Conservation (phyloP, 2,329 filamentous ascomycete genomes). For the Didymella exigua region DNA sequence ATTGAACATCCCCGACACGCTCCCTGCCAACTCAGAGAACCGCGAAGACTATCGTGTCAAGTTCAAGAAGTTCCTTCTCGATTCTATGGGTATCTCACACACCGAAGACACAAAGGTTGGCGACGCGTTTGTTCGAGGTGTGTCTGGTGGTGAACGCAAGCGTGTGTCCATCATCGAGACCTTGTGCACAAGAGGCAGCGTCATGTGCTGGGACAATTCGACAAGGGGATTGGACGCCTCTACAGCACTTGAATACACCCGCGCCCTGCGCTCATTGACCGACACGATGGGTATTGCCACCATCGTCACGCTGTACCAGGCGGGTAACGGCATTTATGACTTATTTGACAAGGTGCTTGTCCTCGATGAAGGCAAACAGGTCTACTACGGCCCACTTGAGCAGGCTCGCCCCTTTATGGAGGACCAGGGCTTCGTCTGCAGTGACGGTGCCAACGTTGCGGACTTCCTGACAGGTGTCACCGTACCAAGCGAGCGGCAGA, state of each 20-base stretch:
- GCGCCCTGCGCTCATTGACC: constrained; percentile 57
- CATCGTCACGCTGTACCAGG: constrained; percentile 63
- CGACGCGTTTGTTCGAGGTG: constrained; percentile 68
- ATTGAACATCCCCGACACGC: constrained; percentile 63
- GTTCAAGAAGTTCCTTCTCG: constrained; percentile 61
- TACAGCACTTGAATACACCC: constrained; percentile 62
- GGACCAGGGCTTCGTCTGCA: constrained; percentile 69
- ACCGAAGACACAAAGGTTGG: constrained; percentile 70
- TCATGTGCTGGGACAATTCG: constrained; percentile 58
- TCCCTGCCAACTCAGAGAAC: constrained; percentile 54
- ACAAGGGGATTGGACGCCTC: constrained; percentile 45
- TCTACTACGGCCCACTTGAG: constrained; percentile 70
- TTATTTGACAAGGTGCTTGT: constrained; percentile 75
- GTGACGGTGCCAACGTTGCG: constrained; percentile 67
- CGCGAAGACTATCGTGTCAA: constrained; percentile 55
- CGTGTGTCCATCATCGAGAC: constrained; percentile 72
- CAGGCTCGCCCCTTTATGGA: constrained; percentile 70
- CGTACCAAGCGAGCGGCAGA: constrained; percentile 50
- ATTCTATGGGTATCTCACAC: constrained; percentile 51
- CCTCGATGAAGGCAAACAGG: constrained; percentile 75
- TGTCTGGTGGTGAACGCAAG: constrained; percentile 72
- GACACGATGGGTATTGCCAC: constrained; percentile 57
- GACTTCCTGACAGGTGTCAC: constrained; percentile 81
- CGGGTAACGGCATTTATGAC: constrained; percentile 59
- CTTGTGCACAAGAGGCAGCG: constrained; percentile 61